Evolutionary conservation across 345 rosid species (phyloP).

Genomic region (Populus davidiana): DNA sequence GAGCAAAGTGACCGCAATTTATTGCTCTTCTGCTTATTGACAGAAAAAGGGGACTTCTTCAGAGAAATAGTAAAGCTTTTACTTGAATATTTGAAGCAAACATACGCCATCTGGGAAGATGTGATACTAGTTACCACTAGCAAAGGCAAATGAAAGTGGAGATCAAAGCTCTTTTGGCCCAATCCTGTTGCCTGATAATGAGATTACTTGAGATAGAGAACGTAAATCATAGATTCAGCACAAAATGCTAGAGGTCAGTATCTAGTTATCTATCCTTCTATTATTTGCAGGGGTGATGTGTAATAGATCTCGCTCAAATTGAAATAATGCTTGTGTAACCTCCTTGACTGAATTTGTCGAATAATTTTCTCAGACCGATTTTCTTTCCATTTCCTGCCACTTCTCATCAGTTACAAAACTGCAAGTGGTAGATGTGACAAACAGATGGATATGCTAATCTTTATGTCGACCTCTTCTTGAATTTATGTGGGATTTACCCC

Average conservation of each 20-base stretch:
- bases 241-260: not conserved
- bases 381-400: too few relatives aligned
- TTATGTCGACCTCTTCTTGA: too few relatives aligned
- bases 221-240: not conserved
- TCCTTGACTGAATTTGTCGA: not conserved
- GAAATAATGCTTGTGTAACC: not conserved
- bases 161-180: not conserved
- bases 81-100: not conserved
- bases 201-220: not conserved
- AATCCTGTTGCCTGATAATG: not conserved
- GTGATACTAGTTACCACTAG: not conserved
- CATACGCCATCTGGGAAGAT: not conserved
- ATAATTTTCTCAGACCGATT: too few relatives aligned
- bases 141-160: not conserved
- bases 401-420: too few relatives aligned
- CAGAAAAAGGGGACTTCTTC: not conserved
- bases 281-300: not conserved
- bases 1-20: not conserved
- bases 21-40: not conserved
- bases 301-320: too few relatives aligned
- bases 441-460: too few relatives aligned
- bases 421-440: too few relatives aligned
- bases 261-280: not conserved
- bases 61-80: not conserved
- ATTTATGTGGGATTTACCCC: too few relatives aligned